Conservation (phyloP, 2,329 filamentous ascomycete species). For the Pestalotiopsis sp. region DNA sequence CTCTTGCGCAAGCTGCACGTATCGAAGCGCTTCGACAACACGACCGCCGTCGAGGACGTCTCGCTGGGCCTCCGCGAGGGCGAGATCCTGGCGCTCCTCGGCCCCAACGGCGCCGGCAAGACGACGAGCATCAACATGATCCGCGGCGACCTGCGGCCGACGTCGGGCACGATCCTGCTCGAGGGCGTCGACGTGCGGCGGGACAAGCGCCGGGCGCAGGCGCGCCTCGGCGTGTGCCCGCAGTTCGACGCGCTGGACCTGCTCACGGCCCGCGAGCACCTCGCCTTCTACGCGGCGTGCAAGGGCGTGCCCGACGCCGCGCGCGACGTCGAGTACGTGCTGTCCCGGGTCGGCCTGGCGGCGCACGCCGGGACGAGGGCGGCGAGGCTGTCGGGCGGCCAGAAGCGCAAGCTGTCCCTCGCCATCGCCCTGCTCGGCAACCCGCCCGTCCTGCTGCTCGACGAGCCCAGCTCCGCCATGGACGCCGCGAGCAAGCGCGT, state of each 20-base stretch:
- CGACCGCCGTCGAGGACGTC: conserved; percentile 70
- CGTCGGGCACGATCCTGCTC: conserved; percentile 67
- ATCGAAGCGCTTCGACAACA: conserved; percentile 67
- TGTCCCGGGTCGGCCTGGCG: conserved; percentile 66
- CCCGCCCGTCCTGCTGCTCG: conserved; percentile 71
- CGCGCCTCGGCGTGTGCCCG: conserved; percentile 73
- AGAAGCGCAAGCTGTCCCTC: conserved; percentile 74
- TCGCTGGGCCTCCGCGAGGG: conserved; percentile 69
- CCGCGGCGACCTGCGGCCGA: conserved; percentile 71
- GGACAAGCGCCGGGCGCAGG: conserved; percentile 64
- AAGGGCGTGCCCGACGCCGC: conserved; percentile 66
- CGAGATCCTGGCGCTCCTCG: conserved; percentile 75
- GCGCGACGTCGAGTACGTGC: conserved; percentile 66
- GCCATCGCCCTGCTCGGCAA: conserved; percentile 78
- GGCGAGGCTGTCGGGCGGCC: conserved; percentile 71
- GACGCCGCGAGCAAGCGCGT: conserved; percentile 71
- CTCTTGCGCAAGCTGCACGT: conserved; percentile 67
- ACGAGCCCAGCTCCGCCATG: conserved; percentile 79
- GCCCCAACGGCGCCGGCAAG: conserved; percentile 79
- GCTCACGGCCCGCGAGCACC: conserved; percentile 73
- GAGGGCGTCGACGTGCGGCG: conserved; percentile 66
- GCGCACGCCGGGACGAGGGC: conserved; percentile 66
- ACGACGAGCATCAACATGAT: conserved; percentile 73
- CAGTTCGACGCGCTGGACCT: conserved; percentile 75
- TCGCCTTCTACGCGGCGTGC: conserved; percentile 72